Evolutionary conservation across 768 basidiomycete species (phyloP).

Genomic region (Leucocoprinus sp.): DNA sequence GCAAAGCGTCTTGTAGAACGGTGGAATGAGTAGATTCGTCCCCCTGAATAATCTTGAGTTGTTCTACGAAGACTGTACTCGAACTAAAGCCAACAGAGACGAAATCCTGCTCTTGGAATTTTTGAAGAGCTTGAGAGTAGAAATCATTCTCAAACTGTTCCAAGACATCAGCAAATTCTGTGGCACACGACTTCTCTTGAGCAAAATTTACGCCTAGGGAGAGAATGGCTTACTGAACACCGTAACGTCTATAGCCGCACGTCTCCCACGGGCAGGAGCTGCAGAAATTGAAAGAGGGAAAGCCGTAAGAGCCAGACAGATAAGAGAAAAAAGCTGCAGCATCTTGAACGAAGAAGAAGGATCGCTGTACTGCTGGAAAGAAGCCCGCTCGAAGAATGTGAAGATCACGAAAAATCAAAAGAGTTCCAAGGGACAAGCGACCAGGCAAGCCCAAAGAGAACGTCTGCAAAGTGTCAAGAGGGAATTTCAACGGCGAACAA

Average conservation of each 20-base stretch:
- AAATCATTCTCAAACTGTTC: conserved; percentile 68
- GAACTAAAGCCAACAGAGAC: conserved; percentile 53
- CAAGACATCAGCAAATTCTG: conserved; percentile 71
- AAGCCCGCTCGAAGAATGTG: conserved; percentile 38
- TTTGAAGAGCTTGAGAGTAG: conserved; percentile 55
- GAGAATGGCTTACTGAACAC: conserved; percentile 46
- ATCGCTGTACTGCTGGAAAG: conserved; percentile 24
- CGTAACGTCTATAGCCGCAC: conserved; percentile 35
- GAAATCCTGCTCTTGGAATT: conserved; percentile 62
- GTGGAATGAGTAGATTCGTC: conserved; percentile 59
- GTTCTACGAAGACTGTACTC: conserved; percentile 45
- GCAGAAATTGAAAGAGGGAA: conserved; percentile 40
- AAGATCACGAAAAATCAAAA: conserved; percentile 24
- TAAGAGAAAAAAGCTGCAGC: conserved; percentile 41
- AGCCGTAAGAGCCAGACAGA: conserved; percentile 32
- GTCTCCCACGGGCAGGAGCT: conserved; percentile 36
- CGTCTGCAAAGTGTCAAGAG: conserved; percentile 14
- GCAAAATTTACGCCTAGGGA: background rate
- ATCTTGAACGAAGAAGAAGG: conserved; percentile 23
- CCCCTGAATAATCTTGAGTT: conserved; percentile 47
- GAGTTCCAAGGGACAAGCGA: conserved; percentile 43
- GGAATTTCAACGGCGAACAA: conserved; percentile 8
- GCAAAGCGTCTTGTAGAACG: conserved; percentile 45
- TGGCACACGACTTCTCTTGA: background rate
- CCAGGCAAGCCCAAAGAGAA: conserved; percentile 62